Evolutionary conservation across 2,329 filamentous ascomycete species (phyloP).

Genomic region (Chaetomium olivaceum): DNA sequence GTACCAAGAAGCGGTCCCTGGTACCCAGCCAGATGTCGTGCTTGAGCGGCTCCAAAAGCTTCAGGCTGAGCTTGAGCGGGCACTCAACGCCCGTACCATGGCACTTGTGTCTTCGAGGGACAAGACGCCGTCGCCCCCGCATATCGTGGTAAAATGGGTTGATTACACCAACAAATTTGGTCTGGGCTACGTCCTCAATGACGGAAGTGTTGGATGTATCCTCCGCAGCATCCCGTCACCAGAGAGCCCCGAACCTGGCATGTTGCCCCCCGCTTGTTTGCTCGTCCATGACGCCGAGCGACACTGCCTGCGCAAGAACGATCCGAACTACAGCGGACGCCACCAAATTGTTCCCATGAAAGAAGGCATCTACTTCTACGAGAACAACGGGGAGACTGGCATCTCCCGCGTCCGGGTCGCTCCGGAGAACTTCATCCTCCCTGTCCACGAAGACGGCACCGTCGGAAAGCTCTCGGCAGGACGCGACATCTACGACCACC

Average conservation of each 20-base stretch:
- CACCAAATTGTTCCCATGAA: slow-evolving; percentile 65
- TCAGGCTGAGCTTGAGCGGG: slow-evolving; percentile 62
- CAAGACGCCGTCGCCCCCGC: slow-evolving; percentile 56
- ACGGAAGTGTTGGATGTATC: slow-evolving; percentile 76
- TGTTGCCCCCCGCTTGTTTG: slow-evolving; percentile 69
- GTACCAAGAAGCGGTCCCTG: slow-evolving; percentile 50
- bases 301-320: slow-evolving; percentile 65
- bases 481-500: slow-evolving; percentile 64
- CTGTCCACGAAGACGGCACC: slow-evolving; percentile 58
- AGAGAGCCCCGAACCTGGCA: slow-evolving; percentile 51
- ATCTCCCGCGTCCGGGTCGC: slow-evolving; percentile 64
- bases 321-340: slow-evolving; percentile 56
- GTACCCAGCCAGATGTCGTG: slow-evolving; percentile 59
- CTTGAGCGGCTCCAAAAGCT: slow-evolving; percentile 56
- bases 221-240: slow-evolving; percentile 57
- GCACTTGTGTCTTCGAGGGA: slow-evolving; percentile 59
- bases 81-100: slow-evolving; percentile 63
- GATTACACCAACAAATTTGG: slow-evolving; percentile 88
- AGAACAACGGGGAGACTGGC: slow-evolving; percentile 66
- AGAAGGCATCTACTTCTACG: slow-evolving; percentile 69
- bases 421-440: slow-evolving; percentile 60
- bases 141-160: slow-evolving; percentile 77
- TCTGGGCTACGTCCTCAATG: slow-evolving; percentile 78
- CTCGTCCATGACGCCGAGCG: slow-evolving; percentile 70
- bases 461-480: slow-evolving; percentile 63